These are phyloP conservation scores for Cerioporus squamosus DNA, from an alignment of 1,284 basidiomycete genomes.

Conservation along the genomic window DNA sequence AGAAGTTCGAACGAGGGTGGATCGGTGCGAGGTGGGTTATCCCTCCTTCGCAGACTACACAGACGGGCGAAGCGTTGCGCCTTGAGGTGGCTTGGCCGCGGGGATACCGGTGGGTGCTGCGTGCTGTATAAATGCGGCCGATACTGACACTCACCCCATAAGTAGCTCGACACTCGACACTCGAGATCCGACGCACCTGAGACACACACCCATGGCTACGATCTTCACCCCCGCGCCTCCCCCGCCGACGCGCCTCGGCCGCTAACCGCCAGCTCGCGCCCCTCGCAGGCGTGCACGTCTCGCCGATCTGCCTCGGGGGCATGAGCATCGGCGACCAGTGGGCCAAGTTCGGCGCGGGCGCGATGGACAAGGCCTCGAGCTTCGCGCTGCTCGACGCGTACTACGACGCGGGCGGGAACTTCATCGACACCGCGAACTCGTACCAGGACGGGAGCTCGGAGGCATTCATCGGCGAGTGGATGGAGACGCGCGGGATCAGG, in stretches of 20 bases:
- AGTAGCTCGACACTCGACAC: too few species aligned
- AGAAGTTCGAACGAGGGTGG: too few species aligned
- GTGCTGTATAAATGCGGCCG: too few species aligned
- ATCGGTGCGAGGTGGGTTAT: too few species aligned
- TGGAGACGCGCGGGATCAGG: slow-evolving; percentile 49
- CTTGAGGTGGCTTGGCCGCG: too few species aligned
- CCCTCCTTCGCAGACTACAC: too few species aligned
- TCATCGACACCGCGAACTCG: slow-evolving; percentile 56
- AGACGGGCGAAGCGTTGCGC: too few species aligned
- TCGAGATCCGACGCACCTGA: too few species aligned
- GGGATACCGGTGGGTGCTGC: too few species aligned
- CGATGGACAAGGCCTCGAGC: slow-evolving; percentile 36
- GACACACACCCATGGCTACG: too few species aligned
- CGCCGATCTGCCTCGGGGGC: slow-evolving; percentile 54
- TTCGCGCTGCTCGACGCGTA: slow-evolving; percentile 48
- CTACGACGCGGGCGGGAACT: slow-evolving; percentile 47
- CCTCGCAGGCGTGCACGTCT: slow-evolving; percentile 38
- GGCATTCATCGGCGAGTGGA: slow-evolving; percentile 62
- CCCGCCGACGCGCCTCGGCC: slow-evolving; percentile 34
- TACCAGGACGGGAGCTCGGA: slow-evolving; percentile 46
- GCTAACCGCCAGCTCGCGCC: slow-evolving; percentile 49
- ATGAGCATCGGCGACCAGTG: slow-evolving; percentile 53
- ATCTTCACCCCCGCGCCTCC: background rate
- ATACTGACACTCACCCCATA: too few species aligned
- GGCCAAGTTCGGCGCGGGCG: slow-evolving; percentile 34